Evolutionary conservation across 2,329 filamentous ascomycete species (phyloP), one percentile per base, ranked within the genome.

Genomic region (Xylaria sp.): DNA sequence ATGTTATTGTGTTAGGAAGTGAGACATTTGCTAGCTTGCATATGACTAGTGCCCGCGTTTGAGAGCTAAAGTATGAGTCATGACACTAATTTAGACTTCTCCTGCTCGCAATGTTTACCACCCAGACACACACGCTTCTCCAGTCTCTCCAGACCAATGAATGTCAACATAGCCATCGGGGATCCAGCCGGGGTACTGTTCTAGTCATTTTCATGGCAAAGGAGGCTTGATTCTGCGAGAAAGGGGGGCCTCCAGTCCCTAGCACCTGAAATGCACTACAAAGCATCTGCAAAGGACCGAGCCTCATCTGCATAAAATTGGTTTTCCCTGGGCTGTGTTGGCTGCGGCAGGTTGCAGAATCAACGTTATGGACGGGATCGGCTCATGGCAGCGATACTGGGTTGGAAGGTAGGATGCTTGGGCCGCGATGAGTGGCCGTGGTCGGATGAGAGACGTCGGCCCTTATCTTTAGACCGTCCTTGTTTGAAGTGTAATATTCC

Each of bases 221-320:
- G n/a, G 14, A 57, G 19, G 11, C 12, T 61, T 58, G 45, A 24
- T 24, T 60, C 21, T 39, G 61, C 61, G 34, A 56, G 32, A 21
- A 30, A 19, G 21, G 24, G n/a, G 24, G n/a, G 30, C 14, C 12
- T 59, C 51, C 57, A 45, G 48, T 59, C 12, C 58, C 51, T 27
- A 68, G 54, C 34, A 62, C n/a, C 30, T 59, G 45, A 48, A 21
- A 60, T 55, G 34, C 45, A 61, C 58, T 42, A 64, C 53, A 68
- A 57, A 64, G 34, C 9, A 55, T 51, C 68, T 70, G 68, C 68
- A 69, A 65, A 70, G 51, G 55, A 63, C 68, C 65, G 68, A 50
- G 48, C 48, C 53, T 65, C 50, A 39, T 42, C 27, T 53, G 54
- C 58, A 63, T 57, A 51, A 27, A 42, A 63, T 48, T 64, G 32